A percentile compares a stretch with the other conserved stretches of the same genome.
Evolutionary conservation across 495 filamentous ascomycete genomes (phyloP).

Genomic region (Talaromyces thailandensis): DNA sequence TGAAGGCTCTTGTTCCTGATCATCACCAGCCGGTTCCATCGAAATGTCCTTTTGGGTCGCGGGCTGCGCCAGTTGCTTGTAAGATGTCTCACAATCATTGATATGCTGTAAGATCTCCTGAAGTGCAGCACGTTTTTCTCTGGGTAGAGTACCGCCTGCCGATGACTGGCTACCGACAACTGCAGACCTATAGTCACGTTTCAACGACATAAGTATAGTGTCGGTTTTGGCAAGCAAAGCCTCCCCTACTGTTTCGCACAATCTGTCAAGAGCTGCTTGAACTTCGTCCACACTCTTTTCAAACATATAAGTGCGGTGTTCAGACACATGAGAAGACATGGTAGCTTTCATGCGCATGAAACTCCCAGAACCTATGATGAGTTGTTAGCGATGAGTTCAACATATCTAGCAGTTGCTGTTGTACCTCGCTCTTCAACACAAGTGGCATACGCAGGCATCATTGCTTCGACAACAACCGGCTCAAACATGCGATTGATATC

Average conservation of each 20-base stretch:
- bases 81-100: neutral
- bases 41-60: neutral
- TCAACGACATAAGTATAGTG: neutral
- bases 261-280: neutral
- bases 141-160: neutral
- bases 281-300: constrained; percentile 2
- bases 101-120: neutral
- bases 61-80: neutral
- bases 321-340: neutral
- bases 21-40: constrained; percentile 7
- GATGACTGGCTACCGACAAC: neutral
- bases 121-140: neutral
- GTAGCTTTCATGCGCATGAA: constrained; percentile 6
- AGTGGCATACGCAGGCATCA: constrained; percentile 3
- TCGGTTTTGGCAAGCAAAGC: neutral
- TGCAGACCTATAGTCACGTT: constrained; percentile 4
- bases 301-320: constrained; percentile 1
- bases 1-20: neutral
- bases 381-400: neutral
- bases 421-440: constrained; percentile 8
- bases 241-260: neutral
- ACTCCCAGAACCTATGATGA: neutral
- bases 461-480: neutral
- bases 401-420: neutral
- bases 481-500: constrained; percentile 7